Evolutionary conservation across 257 asterid genomes (phyloP), one percentile per base, ranked within the genome.

Genomic region (Solanum commersonii): DNA sequence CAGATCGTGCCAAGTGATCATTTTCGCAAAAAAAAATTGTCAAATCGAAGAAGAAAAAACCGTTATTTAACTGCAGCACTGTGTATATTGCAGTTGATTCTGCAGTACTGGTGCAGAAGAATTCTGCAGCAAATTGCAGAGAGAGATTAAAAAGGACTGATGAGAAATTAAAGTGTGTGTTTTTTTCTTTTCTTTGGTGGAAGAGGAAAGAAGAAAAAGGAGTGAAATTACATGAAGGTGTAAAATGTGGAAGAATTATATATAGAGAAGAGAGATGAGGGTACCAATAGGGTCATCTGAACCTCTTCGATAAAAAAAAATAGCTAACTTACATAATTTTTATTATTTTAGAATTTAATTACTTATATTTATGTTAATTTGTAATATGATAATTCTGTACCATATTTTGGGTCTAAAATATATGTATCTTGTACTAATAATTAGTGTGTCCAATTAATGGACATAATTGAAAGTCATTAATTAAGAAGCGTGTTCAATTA

Each of bases 1-100:
- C 0, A 96, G 94, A 90, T 96, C 99, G 72, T 96, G 94, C 95
- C 93, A 91, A 88, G 52, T 90, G 23, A 96, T 96, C 99, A 96
- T 96, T 82, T 90, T 92, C n/a, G 4, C 72, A n/a, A 12, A 6
- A 27, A 27, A 7, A 84, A 68, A 86, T 87, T 90, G 90, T 23
- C 84, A 78, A 87, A 77, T 86, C 44, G 87, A 77, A 49, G 16
- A 56, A 49, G 15, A 56, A 60, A 90, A 88, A 77, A 52, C 89
- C 85, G 93, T 93, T 94, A 91, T 76, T 38, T 81, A 76, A 92
- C 94, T 65, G 29, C 33, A n/a, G 33, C 33, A 65, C 18, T 10
- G 33, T 25, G 72, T 65, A 8, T 25, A 25, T 65, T 65, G 72
- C 34, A 65, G 72, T 65, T 11, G 29, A 65, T 65, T 11, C 72